phyloP scores from a whole-genome alignment of 139 green algal species.

The Astrephomene gubernaculifera region DNA sequence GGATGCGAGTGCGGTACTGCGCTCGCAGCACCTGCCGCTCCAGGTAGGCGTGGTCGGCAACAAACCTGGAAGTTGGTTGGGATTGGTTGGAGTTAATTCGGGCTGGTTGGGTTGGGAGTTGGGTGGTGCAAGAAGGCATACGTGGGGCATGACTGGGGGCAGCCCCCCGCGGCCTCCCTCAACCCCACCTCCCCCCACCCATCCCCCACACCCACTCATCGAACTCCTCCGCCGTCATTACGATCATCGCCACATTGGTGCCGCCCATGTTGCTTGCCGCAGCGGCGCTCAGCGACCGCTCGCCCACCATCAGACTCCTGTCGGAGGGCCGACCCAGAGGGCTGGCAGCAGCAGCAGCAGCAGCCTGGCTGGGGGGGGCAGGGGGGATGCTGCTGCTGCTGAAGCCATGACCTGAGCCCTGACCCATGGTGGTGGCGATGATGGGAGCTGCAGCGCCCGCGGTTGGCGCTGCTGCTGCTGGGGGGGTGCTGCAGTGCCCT shows the following conservation, averaged over 20 bases:
- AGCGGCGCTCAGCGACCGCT: too few species aligned
- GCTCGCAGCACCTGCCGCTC: slow-evolving; percentile 31
- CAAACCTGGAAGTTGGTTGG: slow-evolving; percentile 22
- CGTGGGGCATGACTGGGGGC: too few species aligned
- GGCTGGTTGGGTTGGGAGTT: too few species aligned
- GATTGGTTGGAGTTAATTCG: too few species aligned
- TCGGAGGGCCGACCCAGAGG: slow-evolving; percentile 7
- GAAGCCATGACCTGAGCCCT: too few species aligned
- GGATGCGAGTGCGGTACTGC: slow-evolving; percentile 59
- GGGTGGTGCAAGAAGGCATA: neutral
- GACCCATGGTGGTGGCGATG: too few species aligned
- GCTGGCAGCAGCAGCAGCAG: neutral
- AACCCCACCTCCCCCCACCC: neutral
- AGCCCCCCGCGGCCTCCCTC: neutral
- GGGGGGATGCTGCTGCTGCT: too few species aligned
- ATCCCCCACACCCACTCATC: slow-evolving; percentile 46
- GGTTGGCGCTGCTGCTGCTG: too few species aligned
- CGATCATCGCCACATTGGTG: slow-evolving; percentile 45
- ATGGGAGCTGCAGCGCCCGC: too few species aligned
- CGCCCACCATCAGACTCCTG: too few species aligned
- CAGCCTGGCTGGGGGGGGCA: too few species aligned
- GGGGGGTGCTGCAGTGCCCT: too few species aligned
- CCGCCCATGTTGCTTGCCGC: slow-evolving; percentile 19
- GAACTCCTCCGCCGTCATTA: slow-evolving; percentile 54
- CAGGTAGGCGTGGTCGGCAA: slow-evolving; percentile 44